phyloP scores from a whole-genome alignment of 1,284 basidiomycete species.

The Ganoderma leucocontextum region DNA sequence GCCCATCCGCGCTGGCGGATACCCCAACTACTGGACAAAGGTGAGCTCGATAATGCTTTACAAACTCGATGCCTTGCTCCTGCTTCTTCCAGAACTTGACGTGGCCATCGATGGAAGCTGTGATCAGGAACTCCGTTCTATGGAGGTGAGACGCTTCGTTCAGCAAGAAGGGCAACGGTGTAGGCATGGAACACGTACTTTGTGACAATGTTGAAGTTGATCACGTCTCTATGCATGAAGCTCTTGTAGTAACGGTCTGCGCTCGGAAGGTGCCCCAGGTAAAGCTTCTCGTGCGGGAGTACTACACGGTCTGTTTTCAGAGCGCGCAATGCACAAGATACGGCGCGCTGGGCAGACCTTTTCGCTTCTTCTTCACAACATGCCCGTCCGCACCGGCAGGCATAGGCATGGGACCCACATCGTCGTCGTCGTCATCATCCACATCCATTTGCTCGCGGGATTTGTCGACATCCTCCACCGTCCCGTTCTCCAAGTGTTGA shows the following conservation, averaged over 20 bases:
- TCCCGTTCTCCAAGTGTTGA: slow-evolving; percentile 36
- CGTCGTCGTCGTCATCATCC: slow-evolving; percentile 63
- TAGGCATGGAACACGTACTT: slow-evolving; percentile 57
- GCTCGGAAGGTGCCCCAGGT: slow-evolving; percentile 90
- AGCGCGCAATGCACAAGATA: not conserved
- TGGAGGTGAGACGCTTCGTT: not conserved
- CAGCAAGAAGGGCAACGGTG: slow-evolving; percentile 6
- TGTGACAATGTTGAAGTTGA: slow-evolving; percentile 90
- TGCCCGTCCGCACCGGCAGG: slow-evolving; percentile 52
- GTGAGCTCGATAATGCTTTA: slow-evolving; percentile 95
- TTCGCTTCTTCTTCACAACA: slow-evolving; percentile 71
- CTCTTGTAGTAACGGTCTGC: slow-evolving; percentile 96
- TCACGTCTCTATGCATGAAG: slow-evolving; percentile 96
- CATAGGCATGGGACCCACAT: slow-evolving; percentile 81
- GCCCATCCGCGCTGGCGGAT: slow-evolving; percentile 92
- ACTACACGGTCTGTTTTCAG: slow-evolving; percentile 47
- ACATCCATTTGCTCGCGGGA: slow-evolving; percentile 30
- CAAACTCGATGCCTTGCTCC: slow-evolving; percentile 90
- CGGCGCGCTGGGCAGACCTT: slow-evolving; percentile 56
- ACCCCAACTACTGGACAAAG: slow-evolving; percentile 83
- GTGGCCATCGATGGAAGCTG: slow-evolving; percentile 95
- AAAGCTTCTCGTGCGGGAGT: slow-evolving; percentile 83
- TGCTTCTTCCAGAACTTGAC: slow-evolving; percentile 99
- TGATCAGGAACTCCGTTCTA: slow-evolving; percentile 93
- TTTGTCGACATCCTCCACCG: slow-evolving; percentile 33